Percentiles rank a stretch among this genome's conserved stretches.
Conservation (phyloP, 2,329 filamentous ascomycete species). For the Diaporthe citri region DNA sequence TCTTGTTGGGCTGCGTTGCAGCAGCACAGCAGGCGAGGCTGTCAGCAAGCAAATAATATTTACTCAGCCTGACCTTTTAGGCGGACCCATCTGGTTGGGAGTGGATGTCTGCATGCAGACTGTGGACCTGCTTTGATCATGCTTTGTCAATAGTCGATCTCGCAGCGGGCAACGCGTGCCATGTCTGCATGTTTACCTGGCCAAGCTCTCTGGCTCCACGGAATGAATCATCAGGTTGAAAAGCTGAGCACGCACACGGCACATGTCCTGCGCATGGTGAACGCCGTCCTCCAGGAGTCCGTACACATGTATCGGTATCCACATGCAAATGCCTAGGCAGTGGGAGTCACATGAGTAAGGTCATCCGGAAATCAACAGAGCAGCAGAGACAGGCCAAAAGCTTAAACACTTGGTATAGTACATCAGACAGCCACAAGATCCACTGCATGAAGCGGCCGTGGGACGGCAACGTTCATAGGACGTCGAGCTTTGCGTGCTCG, state of each 20-base stretch:
- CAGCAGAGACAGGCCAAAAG: background rate
- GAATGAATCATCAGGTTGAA: background rate
- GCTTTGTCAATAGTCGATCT: background rate
- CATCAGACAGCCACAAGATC: background rate
- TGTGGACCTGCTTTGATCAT: slow-evolving; percentile 5
- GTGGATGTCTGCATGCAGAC: slow-evolving; percentile 17
- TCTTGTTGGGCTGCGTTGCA: background rate
- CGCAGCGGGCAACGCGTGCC: background rate
- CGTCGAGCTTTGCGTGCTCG: background rate
- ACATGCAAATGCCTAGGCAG: background rate
- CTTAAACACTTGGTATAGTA: background rate
- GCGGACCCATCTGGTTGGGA: slow-evolving; percentile 1
- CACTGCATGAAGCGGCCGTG: slow-evolving; percentile 17
- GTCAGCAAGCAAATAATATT: background rate
- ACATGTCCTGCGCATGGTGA: background rate
- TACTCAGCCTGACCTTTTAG: slow-evolving; percentile 6
- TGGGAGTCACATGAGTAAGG: background rate
- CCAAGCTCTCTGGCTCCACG: background rate
- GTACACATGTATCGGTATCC: background rate
- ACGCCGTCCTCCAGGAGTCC: background rate
- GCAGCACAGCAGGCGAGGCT: slow-evolving; percentile 3
- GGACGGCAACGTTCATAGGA: background rate
- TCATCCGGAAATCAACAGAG: background rate
- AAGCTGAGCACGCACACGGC: background rate
- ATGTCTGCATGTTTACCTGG: background rate